These are phyloP conservation scores for Neofusicoccum sp. DNA, from an alignment of 2,329 filamentous ascomycete species.

Conservation along the genomic window DNA sequence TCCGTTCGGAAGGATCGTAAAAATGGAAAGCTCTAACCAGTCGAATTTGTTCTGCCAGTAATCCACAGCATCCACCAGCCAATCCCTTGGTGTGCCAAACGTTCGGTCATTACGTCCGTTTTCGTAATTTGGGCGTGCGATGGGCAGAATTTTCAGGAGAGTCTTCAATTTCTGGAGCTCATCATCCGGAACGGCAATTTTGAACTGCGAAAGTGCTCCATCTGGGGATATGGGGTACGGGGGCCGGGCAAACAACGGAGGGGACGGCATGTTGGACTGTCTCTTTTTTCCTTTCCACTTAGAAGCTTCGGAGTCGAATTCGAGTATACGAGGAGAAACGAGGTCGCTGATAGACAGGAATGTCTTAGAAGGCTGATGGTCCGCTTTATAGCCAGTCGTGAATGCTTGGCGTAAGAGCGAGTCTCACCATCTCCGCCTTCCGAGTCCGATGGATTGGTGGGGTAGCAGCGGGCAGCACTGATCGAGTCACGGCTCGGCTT, in stretches of 20 bases:
- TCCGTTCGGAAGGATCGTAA: background rate
- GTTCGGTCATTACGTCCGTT: constrained; percentile 22
- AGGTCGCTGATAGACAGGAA: too few species aligned
- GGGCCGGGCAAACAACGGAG: background rate
- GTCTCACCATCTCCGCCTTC: too few species aligned
- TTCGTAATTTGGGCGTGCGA: constrained; percentile 33
- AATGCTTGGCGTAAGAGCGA: too few species aligned
- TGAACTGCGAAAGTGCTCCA: background rate
- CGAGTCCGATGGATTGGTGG: too few species aligned
- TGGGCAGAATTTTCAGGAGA: constrained; percentile 28
- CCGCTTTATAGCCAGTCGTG: too few species aligned
- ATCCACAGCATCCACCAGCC: constrained; percentile 31
- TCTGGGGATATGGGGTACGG: background rate
- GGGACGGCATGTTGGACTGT: background rate
- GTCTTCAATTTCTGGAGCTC: constrained; percentile 32
- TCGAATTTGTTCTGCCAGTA: constrained; percentile 34
- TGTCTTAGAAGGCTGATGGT: too few species aligned
- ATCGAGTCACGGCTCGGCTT: too few species aligned
- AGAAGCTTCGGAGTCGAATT: too few species aligned
- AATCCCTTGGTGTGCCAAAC: constrained; percentile 32
- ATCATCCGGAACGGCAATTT: constrained; percentile 21
- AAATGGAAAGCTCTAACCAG: constrained; percentile 23
- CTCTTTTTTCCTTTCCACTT: too few species aligned
- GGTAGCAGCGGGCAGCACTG: too few species aligned
- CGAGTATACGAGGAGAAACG: too few species aligned